Evolutionary conservation across 2,329 filamentous ascomycete species (phyloP), one percentile per base, ranked within the genome.

Genomic region (Chalaropsis ovoidea): DNA sequence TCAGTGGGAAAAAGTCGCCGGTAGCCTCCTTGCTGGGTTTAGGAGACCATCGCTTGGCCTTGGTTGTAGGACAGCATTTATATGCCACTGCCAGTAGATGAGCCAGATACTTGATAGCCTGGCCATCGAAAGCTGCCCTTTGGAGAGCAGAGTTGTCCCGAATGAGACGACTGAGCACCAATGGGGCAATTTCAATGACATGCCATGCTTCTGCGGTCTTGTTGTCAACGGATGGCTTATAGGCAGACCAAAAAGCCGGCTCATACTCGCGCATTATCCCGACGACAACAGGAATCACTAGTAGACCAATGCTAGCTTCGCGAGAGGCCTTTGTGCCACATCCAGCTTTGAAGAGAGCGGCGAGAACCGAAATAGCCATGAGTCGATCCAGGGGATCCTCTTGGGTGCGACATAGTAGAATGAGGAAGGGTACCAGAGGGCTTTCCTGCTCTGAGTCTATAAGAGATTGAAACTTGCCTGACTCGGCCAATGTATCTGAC

Each of bases 141-240:
- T 97, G 93, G 64, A 97, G 79, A 67, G 83, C 81, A 68, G 88
- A 84, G 72, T 86, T 90, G 71, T 94, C 89, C 31, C 85, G 84
- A 19, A 96, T 85, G 47, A 97, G 79, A 58, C 86, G 84, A 17
- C 90, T 89, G 65, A 97, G 79, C 11, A 95, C 82, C 0, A 84
- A 81, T 7, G 92, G 89, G 1, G 88, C 85, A 68, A 84, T 83
- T 73, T 93, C 89, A 65, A 85, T 79, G 13, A 90, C 79, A 8
- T 76, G 74, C 70, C 82, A 79, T 2, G 27, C 54, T 24, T 77
- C 76, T 13, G 76, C 71, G 13, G 77, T 75, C 39, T 17, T 31
- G 27, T 31, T 49, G 27, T 49, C 45, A n/a, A 58, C 17, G 1
- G 24, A 58, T 10, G 54, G 54, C 17, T 7, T n/a, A 58, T 31